Conservation (phyloP, 2,329 filamentous ascomycete species). For the Nannizziopsis arthrosporioides region DNA sequence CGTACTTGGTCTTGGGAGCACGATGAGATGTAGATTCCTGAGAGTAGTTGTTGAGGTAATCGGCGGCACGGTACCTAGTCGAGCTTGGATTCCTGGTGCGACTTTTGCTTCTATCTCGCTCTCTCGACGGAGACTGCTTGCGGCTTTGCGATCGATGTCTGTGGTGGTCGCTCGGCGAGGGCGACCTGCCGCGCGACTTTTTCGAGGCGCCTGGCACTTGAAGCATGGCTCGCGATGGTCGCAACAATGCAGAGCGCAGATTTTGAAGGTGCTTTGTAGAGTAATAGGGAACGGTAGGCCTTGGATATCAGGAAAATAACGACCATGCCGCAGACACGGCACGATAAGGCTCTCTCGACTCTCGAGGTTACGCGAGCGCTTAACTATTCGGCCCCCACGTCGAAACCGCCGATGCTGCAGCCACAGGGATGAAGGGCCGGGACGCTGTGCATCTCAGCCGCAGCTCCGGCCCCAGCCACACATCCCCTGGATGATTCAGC, state of each 20-base stretch:
- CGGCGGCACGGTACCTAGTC: constrained; percentile 23
- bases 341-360: not conserved
- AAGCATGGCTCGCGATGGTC: constrained; percentile 4
- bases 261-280: not conserved
- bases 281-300: not conserved
- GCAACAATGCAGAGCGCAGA: not conserved
- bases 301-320: not conserved
- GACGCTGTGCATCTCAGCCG: not conserved
- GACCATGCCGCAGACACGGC: not conserved
- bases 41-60: constrained; percentile 19
- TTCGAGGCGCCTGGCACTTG: constrained; percentile 22
- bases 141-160: constrained; percentile 33
- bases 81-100: constrained; percentile 13
- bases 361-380: too few relatives aligned
- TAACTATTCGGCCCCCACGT: not conserved
- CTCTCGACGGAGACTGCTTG: constrained; percentile 23
- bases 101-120: constrained; percentile 14
- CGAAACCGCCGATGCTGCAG: not conserved
- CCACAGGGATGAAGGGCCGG: not conserved
- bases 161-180: constrained; percentile 32
- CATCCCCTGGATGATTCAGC: not conserved
- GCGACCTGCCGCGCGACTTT: constrained; percentile 35
- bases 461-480: not conserved
- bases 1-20: constrained; percentile 23
- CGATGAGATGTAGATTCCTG: constrained; percentile 1